A percentile compares a stretch with the other conserved stretches of the same genome.
Conservation (phyloP, 1,139 yeast species). For the Candida mesenterica region DNA sequence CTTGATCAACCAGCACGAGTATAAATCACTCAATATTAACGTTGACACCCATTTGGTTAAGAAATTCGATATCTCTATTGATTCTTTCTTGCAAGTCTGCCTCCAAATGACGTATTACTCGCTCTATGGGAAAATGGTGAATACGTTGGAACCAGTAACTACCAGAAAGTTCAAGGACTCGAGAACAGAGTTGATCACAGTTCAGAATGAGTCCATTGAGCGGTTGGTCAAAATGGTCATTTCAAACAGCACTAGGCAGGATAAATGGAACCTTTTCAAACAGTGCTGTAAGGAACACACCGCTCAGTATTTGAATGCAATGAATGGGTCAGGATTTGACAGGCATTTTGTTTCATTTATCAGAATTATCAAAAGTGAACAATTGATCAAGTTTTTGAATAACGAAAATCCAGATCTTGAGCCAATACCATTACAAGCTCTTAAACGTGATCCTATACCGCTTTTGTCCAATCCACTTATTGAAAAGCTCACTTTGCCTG, state of each 20-base stretch:
- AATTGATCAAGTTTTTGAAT: constrained; percentile 40
- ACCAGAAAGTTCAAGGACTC: constrained; percentile 67
- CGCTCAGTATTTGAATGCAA: constrained; percentile 47
- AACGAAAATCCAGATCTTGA: constrained; percentile 35
- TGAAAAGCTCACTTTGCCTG: constrained; percentile 42
- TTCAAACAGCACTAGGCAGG: constrained; percentile 44
- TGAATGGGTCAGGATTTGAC: constrained; percentile 67
- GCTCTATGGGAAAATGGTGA: constrained; percentile 64
- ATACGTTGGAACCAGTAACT: constrained; percentile 71
- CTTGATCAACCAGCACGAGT: constrained; percentile 68
- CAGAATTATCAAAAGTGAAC: constrained; percentile 38
- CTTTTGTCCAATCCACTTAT: constrained; percentile 59
- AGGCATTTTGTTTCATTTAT: constrained; percentile 66
- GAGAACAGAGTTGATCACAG: constrained; percentile 65
- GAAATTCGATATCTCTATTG: constrained; percentile 56
- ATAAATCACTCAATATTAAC: constrained; percentile 41
- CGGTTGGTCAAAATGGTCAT: constrained; percentile 62
- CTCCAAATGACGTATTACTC: constrained; percentile 73
- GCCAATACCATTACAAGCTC: constrained; percentile 17
- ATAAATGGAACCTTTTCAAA: constrained; percentile 52
- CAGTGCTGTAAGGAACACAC: constrained; percentile 55
- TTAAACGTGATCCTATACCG: constrained; percentile 24
- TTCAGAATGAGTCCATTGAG: constrained; percentile 55
- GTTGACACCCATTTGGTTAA: constrained; percentile 46
- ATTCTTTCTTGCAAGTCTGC: constrained; percentile 65